Evolutionary conservation across 2,329 filamentous ascomycete species (phyloP), one percentile per base, ranked within the genome.

Genomic region (Aspergillus alliaceus): DNA sequence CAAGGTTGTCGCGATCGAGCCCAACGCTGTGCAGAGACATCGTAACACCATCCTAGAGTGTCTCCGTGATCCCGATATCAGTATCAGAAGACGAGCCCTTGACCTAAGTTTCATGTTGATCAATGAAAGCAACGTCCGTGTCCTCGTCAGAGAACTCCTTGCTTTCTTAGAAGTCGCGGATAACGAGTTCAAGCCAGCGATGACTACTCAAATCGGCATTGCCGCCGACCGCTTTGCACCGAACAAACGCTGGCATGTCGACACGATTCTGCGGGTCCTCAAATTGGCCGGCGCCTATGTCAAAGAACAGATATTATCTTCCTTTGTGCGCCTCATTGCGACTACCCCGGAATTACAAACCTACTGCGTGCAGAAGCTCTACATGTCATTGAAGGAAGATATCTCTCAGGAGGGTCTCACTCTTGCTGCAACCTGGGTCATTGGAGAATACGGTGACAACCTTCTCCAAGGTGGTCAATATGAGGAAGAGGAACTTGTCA

Each of bases 71-170:
- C 95, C 96, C 1, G 95, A 99, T 79, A 98, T 99, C 75, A 98
- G 93, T 78, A 99, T 99, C 69, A 86, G 96, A 69, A 85, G 95
- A 70, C 86, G 95, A 76, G 95, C 95, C n/a, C 83, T 99, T 37
- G 95, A 99, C 72, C 86, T 99, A 56, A 98, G 95, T 76, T 99
- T 99, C 72, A 99, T 96, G 4, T 81, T 99, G 52, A 97, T 99
- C 77, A 98, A 99, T 73, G 95, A 98, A 72, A 86, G 88, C 75
- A 99, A 99, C 68, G 92, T 99, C 34, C 88, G 95, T 37, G 90
- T 98, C 4, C 83, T 99, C 37, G 95, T 99, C 59, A 83, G 96
- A 61, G 96, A 99, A 72, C 81, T 99, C 39, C 82, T 99, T 42
- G 92, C 95, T 6, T 99, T 99, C 82, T 77, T 99, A 57, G 95